A percentile compares a stretch with the other conserved stretches of the same genome.
Evolutionary conservation across 2,329 filamentous ascomycete species (phyloP).

Genomic region (Hymenoscyphus infarciens): DNA sequence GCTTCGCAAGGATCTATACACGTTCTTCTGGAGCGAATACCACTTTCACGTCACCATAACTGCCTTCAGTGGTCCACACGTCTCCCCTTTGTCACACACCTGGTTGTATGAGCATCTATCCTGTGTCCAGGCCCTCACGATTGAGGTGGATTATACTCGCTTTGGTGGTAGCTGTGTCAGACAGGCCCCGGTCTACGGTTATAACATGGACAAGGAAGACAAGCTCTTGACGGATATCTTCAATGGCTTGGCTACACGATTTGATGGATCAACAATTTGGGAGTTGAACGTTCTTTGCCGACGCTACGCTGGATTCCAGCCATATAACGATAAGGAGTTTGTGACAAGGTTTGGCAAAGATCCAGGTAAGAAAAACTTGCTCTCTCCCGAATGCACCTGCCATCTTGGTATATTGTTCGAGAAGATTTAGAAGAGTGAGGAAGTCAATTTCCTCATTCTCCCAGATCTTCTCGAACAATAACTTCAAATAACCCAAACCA

Average conservation of each 20-base stretch:
- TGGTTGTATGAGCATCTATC: slow-evolving; percentile 27
- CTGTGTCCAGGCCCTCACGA: slow-evolving; percentile 30
- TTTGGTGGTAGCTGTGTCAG: slow-evolving; percentile 26
- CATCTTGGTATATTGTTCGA: neutral
- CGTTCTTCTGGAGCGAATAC: slow-evolving; percentile 34
- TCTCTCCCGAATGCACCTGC: no score
- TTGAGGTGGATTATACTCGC: slow-evolving; percentile 34
- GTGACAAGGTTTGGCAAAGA: slow-evolving; percentile 6
- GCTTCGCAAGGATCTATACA: slow-evolving; percentile 31
- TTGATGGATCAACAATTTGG: slow-evolving; percentile 12
- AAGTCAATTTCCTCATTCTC: no score
- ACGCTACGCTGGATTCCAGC: slow-evolving; percentile 14
- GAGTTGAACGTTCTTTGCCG: slow-evolving; percentile 25
- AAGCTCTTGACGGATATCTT: slow-evolving; percentile 16
- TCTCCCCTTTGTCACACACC: slow-evolving; percentile 29
- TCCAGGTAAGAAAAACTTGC: slow-evolving; percentile 1
- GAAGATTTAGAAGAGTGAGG: no score
- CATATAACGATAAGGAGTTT: slow-evolving; percentile 6
- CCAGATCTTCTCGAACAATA: no score
- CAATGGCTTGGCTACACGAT: slow-evolving; percentile 17
- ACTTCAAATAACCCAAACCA: no score
- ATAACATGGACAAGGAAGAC: slow-evolving; percentile 22
- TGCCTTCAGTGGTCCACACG: slow-evolving; percentile 24
- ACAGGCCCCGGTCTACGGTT: slow-evolving; percentile 15
- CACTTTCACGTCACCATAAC: slow-evolving; percentile 33